These are phyloP conservation scores for Diaporthe destruens DNA, from an alignment of 2,329 filamentous ascomycete species.

Conservation along the genomic window DNA sequence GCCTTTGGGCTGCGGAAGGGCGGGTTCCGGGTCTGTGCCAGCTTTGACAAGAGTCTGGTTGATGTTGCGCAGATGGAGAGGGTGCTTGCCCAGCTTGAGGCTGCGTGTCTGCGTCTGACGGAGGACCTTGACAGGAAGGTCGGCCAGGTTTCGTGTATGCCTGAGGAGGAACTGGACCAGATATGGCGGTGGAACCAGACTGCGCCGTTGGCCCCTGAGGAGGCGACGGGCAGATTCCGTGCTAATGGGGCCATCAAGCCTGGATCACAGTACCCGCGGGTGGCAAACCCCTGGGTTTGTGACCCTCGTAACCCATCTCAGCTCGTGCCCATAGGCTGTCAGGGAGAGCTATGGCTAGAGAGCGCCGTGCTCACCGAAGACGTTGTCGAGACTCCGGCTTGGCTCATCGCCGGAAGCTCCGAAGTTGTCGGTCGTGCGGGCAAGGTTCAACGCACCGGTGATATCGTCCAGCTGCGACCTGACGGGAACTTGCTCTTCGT, in stretches of 20 bases:
- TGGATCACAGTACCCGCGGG: slow-evolving; percentile 52
- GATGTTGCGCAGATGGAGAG: slow-evolving; percentile 52
- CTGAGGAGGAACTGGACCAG: slow-evolving; percentile 52
- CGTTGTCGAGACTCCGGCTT: slow-evolving; percentile 48
- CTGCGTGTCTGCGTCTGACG: slow-evolving; percentile 44
- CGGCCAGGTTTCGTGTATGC: slow-evolving; percentile 54
- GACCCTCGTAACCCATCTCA: slow-evolving; percentile 49
- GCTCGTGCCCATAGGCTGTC: slow-evolving; percentile 56
- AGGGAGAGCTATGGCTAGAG: slow-evolving; percentile 57
- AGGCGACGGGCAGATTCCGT: slow-evolving; percentile 44
- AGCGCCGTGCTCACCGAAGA: slow-evolving; percentile 49
- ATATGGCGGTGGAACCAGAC: slow-evolving; percentile 58
- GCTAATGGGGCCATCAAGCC: slow-evolving; percentile 43
- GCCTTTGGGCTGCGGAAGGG: slow-evolving; percentile 57
- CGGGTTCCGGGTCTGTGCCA: slow-evolving; percentile 58
- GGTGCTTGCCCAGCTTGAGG: slow-evolving; percentile 53
- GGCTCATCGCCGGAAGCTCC: slow-evolving; percentile 53
- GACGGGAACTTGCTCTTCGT: slow-evolving; percentile 48
- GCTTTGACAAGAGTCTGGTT: slow-evolving; percentile 56
- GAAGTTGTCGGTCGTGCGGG: slow-evolving; percentile 48
- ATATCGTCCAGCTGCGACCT: slow-evolving; percentile 47
- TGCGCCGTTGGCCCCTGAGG: slow-evolving; percentile 52
- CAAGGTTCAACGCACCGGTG: slow-evolving; percentile 47
- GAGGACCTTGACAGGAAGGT: slow-evolving; percentile 46
- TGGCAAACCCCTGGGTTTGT: slow-evolving; percentile 51